These are phyloP conservation scores for Puccinia triticina DNA, from an alignment of 1,284 basidiomycete species.

Conservation along the genomic window DNA sequence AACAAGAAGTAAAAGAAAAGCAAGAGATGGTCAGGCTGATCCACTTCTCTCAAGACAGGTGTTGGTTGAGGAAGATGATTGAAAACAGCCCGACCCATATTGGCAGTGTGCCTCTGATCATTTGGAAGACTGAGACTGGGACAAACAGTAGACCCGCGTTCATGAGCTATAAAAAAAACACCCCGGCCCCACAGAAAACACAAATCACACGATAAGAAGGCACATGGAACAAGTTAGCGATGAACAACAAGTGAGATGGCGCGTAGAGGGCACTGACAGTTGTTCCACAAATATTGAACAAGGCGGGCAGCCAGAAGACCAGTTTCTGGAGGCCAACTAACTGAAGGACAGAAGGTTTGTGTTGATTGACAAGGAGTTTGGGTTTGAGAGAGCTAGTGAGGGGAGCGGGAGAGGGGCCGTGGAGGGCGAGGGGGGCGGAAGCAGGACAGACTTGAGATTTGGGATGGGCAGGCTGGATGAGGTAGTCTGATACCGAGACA, in stretches of 20 bases:
- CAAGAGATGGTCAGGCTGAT: constrained; percentile 78
- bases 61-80: constrained; percentile 84
- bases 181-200: too few species aligned
- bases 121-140: constrained; percentile 96
- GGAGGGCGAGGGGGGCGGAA: constrained; percentile 51
- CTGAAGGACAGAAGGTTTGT: constrained; percentile 9
- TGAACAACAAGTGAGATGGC: constrained; percentile 48
- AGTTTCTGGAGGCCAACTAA: constrained; percentile 72
- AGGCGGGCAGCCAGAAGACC: constrained; percentile 81
- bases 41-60: constrained; percentile 71
- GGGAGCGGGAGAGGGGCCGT: constrained; percentile 62
- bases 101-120: constrained; percentile 94
- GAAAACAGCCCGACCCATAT: constrained; percentile 92
- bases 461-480: constrained; percentile 60
- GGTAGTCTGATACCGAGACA: background rate
- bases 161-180: constrained; percentile 68
- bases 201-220: constrained; percentile 6
- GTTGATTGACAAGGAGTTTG: constrained; percentile 59
- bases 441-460: constrained; percentile 2
- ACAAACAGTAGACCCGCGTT: constrained; percentile 92
- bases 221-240: background rate
- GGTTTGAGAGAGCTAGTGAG: constrained; percentile 64
- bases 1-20: too few species aligned
- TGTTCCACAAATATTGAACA: constrained; percentile 82
- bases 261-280: constrained; percentile 65